phyloP scores from a whole-genome alignment of 2,329 filamentous ascomycete genomes.

The Cercospora sojina region DNA sequence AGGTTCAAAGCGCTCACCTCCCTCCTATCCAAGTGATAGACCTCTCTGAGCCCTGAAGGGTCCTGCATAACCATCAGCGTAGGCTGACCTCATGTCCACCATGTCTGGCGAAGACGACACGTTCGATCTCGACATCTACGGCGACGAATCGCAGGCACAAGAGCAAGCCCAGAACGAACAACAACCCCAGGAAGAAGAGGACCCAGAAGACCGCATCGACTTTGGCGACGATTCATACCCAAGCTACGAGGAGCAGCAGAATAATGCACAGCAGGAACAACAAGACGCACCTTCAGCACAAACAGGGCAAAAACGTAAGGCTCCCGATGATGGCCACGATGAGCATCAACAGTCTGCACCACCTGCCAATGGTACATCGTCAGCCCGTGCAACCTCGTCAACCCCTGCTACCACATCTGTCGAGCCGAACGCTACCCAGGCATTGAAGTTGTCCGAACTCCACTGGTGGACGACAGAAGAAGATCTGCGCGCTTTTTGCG shows the following conservation, averaged over 20 bases:
- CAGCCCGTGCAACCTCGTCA: conserved; percentile 67
- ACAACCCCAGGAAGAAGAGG: conserved; percentile 30
- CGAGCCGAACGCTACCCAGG: conserved; percentile 63
- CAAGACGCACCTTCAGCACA: conserved; percentile 40
- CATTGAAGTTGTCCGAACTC: conserved; percentile 82
- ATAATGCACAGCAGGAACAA: conserved; percentile 24
- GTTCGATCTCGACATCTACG: conserved; percentile 70
- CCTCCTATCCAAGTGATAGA: conserved; percentile 1
- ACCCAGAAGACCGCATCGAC: conserved; percentile 27
- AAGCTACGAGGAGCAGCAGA: neutral
- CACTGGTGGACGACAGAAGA: conserved; percentile 98
- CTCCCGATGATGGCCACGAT: conserved; percentile 51
- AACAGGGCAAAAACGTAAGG: conserved; percentile 64
- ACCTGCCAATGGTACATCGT: conserved; percentile 44
- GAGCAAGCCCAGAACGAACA: conserved; percentile 30
- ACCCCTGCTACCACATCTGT: conserved; percentile 65
- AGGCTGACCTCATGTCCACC: conserved; percentile 17
- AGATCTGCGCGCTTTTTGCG: conserved; percentile 78
- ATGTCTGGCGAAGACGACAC: conserved; percentile 62
- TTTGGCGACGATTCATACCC: conserved; percentile 26
- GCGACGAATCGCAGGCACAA: conserved; percentile 51
- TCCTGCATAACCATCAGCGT: conserved; percentile 12
- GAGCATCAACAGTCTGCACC: conserved; percentile 47
- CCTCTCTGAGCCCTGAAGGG: neutral
- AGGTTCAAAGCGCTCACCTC: conserved; percentile 5